Conservation (phyloP, 768 basidiomycete genomes). For the Serendipita indica region DNA sequence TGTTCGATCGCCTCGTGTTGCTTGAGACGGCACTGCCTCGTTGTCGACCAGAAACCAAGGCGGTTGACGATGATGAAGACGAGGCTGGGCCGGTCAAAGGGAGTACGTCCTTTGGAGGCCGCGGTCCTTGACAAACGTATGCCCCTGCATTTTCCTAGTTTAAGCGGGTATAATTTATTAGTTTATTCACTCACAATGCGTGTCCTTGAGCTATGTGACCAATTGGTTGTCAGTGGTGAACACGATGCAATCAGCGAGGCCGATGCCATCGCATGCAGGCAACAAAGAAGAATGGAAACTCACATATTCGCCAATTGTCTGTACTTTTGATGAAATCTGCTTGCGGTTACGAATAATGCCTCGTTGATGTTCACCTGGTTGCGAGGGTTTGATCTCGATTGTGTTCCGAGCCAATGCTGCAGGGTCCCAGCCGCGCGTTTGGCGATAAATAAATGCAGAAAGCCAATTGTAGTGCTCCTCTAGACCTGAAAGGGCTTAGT, state of each 20-base stretch:
- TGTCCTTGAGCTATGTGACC: background rate
- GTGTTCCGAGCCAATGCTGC: background rate
- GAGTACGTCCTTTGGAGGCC: background rate
- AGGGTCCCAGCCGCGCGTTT: background rate
- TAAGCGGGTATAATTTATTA: background rate
- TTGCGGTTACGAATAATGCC: conserved; percentile 8
- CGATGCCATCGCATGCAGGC: background rate
- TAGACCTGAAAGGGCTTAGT: too few relatives aligned
- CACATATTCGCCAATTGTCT: conserved; percentile 9
- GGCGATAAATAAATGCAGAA: conserved; percentile 6
- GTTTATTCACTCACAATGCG: background rate
- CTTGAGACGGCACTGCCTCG: background rate
- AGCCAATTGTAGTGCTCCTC: conserved; percentile 8
- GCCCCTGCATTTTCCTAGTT: background rate
- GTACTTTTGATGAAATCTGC: conserved; percentile 8
- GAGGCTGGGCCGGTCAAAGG: background rate
- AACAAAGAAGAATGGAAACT: background rate
- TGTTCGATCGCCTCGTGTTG: background rate
- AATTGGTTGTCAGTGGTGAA: background rate
- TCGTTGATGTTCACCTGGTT: background rate
- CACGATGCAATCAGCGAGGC: background rate
- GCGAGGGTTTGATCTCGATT: background rate
- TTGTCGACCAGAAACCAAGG: background rate
- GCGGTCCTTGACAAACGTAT: conserved; percentile 3
- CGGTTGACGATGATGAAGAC: background rate